Percentiles rank a stretch among this genome's conserved stretches.
Conservation (phyloP, 805 yeast genomes). For the Monosporozyma solicola region DNA sequence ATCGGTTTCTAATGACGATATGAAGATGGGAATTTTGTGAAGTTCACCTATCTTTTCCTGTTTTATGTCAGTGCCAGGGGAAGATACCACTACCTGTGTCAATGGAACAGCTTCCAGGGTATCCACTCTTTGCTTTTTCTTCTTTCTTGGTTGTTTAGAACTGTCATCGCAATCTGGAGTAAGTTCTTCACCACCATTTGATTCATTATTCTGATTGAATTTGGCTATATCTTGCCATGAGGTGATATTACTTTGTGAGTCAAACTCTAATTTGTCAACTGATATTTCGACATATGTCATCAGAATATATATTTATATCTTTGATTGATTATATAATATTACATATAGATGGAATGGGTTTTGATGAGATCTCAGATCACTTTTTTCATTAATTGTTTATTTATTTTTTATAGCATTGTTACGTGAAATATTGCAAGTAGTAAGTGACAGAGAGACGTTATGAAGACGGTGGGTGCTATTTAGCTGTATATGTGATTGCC, state of each 20-base stretch:
- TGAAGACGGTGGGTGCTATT: too few species aligned
- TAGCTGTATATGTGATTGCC: too few species aligned
- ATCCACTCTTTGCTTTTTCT: background rate
- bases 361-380: too few species aligned
- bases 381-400: too few species aligned
- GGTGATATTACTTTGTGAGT: background rate
- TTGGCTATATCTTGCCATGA: background rate
- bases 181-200: background rate
- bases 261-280: background rate
- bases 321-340: background rate
- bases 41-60: background rate
- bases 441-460: too few species aligned
- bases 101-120: background rate
- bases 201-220: background rate
- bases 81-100: background rate
- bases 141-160: background rate
- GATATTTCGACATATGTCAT: background rate
- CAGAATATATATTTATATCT: background rate
- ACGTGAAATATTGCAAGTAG: too few species aligned
- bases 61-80: background rate
- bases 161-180: background rate
- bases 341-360: too few species aligned
- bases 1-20: background rate
- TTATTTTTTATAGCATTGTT: too few species aligned
- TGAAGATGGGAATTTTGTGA: background rate